Base-by-base conservation (phyloP, 768 basidiomycete species). In the Boletus subparvulus region DNA sequence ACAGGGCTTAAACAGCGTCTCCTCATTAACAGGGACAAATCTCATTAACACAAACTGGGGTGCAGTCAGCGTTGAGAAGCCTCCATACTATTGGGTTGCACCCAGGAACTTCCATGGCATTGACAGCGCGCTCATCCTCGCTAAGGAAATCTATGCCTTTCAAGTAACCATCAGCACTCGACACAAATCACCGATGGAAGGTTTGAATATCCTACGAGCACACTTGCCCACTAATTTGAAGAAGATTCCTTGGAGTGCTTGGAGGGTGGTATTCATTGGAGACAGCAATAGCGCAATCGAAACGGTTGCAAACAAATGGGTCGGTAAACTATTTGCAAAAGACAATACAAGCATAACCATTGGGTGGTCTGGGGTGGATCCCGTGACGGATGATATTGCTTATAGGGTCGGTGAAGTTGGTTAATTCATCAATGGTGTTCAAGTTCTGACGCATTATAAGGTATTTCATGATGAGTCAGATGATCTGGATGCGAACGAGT, bases 11-110 rank as follows among this genome's bases (percentile, higher is more conserved):
- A 3, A 16, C 9, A 21, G 14, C 2, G 24, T 39, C 35, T 4
- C 37, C 17, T 12, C 21, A 17, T 16, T 49, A 49, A 4, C 2
- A 2, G 48, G 48, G 17, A 37, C 37, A 9, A 17, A 17, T 13
- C 14, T 37, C 17, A 17, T 37, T 37, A 0, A 16, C 16, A 16
- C 37, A 2, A 37, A 2, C 17, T 16, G 16, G 37, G 4, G 5
- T 6, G 16, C 16, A 16, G 14, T 14, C 1, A 33, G 7, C 6
- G 8, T 2, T 2, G 3, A 2, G 6, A 10, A n/a, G 2, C n/a
- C 21, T 19, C 52, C 52, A 4, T 53, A 16, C 9, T 53, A 47
- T 8, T 53, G 52, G 44, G 19, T 37, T 6, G 26, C 35, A 10
- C 21, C 17, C 5, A 28, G 3, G 13, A 11, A 4, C 10, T 53